Percentiles rank a stretch among this genome's conserved stretches.
Conservation (phyloP, 78 protist genomes). For the Protostelium mycophagum region DNA sequence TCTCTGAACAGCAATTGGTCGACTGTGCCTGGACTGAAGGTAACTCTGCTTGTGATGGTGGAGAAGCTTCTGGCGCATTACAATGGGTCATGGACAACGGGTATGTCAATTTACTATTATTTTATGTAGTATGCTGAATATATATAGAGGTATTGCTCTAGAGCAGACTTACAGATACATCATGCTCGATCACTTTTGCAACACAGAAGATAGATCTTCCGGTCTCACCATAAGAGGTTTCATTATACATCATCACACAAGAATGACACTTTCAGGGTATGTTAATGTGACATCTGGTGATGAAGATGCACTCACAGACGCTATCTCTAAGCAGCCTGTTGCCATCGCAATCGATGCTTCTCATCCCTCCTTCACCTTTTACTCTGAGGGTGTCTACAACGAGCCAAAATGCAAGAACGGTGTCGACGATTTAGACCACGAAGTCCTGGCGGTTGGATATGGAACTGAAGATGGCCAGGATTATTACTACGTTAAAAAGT, state of each 20-base stretch:
- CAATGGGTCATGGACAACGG: constrained; percentile 19
- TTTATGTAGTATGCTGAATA: too few relatives aligned
- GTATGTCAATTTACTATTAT: too few relatives aligned
- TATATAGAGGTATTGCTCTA: constrained; percentile 60
- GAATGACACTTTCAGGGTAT: constrained; percentile 11
- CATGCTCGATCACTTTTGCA: constrained; percentile 59
- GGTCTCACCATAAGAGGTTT: constrained; percentile 8
- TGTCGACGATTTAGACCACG: constrained; percentile 70
- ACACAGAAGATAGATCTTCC: background rate
- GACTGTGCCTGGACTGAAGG: constrained; percentile 33
- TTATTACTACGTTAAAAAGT: constrained; percentile 11
- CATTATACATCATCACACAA: background rate
- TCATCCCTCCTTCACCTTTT: constrained; percentile 44
- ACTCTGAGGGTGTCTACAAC: constrained; percentile 55
- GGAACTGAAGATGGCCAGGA: constrained; percentile 25
- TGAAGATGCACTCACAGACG: constrained; percentile 43
- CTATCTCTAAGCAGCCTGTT: constrained; percentile 55
- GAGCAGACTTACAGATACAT: constrained; percentile 69
- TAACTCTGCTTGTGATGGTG: constrained; percentile 54
- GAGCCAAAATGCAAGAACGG: constrained; percentile 43
- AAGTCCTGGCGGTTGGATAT: constrained; percentile 72
- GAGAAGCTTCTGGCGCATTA: constrained; percentile 10
- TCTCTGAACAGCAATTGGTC: constrained; percentile 66
- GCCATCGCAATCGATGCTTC: constrained; percentile 72
- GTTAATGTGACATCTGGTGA: constrained; percentile 49